These are phyloP conservation scores for Aeminium ludgeri DNA, from an alignment of 495 filamentous ascomycete species.

Conservation along the genomic window DNA sequence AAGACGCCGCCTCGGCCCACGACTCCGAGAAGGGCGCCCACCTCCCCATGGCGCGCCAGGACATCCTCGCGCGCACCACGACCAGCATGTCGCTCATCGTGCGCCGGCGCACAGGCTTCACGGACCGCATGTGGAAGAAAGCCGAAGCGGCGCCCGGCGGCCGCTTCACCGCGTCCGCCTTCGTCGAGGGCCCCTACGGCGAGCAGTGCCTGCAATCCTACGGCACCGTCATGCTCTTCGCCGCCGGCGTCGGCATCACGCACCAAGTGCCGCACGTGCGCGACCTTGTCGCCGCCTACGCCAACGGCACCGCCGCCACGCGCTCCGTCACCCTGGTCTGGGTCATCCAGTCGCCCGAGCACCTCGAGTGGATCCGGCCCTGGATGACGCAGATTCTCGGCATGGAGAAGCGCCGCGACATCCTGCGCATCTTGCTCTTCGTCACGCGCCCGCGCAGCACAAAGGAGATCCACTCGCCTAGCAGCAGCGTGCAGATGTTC, in stretches of 20 bases:
- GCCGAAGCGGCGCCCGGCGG: slow-evolving; percentile 29
- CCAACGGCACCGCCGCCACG: slow-evolving; percentile 57
- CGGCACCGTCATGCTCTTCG: slow-evolving; percentile 76
- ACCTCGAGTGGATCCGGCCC: slow-evolving; percentile 80
- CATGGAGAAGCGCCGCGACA: slow-evolving; percentile 58
- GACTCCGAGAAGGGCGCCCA: slow-evolving; percentile 24
- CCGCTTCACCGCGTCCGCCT: slow-evolving; percentile 37
- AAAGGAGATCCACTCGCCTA: slow-evolving; percentile 53
- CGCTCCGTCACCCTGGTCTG: slow-evolving; percentile 71
- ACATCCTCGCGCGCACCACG: slow-evolving; percentile 19
- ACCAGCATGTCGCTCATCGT: slow-evolving; percentile 62
- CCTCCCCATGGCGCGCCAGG: slow-evolving; percentile 22
- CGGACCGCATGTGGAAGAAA: slow-evolving; percentile 57
- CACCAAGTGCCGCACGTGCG: slow-evolving; percentile 83
- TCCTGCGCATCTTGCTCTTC: slow-evolving; percentile 72
- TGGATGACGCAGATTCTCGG: slow-evolving; percentile 81
- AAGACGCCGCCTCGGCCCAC: slow-evolving; percentile 20
- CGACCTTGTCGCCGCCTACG: slow-evolving; percentile 57
- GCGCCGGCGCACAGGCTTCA: slow-evolving; percentile 75
- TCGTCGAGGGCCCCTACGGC: slow-evolving; percentile 79
- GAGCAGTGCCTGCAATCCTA: slow-evolving; percentile 75
- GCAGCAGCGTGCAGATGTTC: slow-evolving; percentile 65
- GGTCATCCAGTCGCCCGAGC: slow-evolving; percentile 74
- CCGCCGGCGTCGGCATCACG: slow-evolving; percentile 85
- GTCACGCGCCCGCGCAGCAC: slow-evolving; percentile 64